Evolutionary conservation across 2,329 filamentous ascomycete genomes (phyloP), one percentile per base, ranked within the genome.

Genomic region (Cladobotryum mycophilum): DNA sequence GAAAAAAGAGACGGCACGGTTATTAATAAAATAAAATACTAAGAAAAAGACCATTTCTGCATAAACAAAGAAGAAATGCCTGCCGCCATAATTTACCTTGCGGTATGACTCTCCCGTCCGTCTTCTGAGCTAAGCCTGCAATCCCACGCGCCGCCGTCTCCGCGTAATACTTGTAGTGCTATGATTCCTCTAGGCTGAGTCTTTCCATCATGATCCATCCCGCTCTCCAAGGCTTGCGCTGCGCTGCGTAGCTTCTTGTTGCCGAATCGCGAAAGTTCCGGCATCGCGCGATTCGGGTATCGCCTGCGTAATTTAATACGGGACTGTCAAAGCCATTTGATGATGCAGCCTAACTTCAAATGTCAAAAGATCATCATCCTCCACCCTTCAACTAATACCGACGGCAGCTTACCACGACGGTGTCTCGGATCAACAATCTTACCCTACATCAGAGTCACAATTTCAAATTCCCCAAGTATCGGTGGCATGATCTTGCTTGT

Each of bases 111-210:
- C 41, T 42, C 48, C 41, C 41, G 25, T 41, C 36, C 12, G 18
- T 8, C 22, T 37, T 37, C 22, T 34, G 36, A 41, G 13, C 14
- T 40, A 25, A 34, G 46, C 41, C 30, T 49, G 48, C 48, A 45
- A 40, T 49, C 20, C 48, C 48, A 30, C 36, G 40, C 41, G 48
- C 45, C 42, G 42, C 30, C 25, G 25, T 30, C 25, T 30, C 25
- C 25, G 25, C 25, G 36, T 38, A 38, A 38, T 20, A 20, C 20
- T 20, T 3, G 3, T 20, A 20, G 3, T 20, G 5, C 5, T 38
- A 38, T n/a, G n/a, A n/a, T 38, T 18, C 42, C 35, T 25, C 38
- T 17, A 38, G 36, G 36, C 6, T 17, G 14, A n/a, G 14, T 38
- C 36, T 38, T 38, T 38, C 36, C 14, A n/a, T n/a, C 7, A 8